These are phyloP conservation scores for Boletus reticulatus DNA, from an alignment of 768 basidiomycete genomes.

Conservation along the genomic window DNA sequence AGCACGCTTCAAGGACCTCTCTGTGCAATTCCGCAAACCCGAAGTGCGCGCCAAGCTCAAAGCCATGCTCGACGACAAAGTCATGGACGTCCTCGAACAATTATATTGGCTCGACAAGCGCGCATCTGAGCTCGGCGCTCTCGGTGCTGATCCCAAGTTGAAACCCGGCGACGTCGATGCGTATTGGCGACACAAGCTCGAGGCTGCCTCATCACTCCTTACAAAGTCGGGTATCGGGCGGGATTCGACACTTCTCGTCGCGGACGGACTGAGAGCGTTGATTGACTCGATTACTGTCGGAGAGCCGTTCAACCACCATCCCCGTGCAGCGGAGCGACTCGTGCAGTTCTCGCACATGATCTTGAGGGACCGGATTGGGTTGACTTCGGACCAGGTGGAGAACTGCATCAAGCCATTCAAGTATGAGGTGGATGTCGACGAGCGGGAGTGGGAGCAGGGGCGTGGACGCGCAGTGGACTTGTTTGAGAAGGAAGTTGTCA, in stretches of 20 bases:
- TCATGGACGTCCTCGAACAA: conserved; percentile 96
- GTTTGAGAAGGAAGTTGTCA: conserved; percentile 77
- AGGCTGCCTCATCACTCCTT: conserved; percentile 87
- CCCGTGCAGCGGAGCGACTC: conserved; percentile 83
- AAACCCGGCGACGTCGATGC: conserved; percentile 77
- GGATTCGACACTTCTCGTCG: conserved; percentile 91
- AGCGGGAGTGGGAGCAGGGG: conserved; percentile 88
- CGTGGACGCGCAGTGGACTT: conserved; percentile 70
- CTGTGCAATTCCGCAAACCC: conserved; percentile 83
- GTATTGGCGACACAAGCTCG: conserved; percentile 96
- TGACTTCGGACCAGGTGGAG: conserved; percentile 98
- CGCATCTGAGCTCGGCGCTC: conserved; percentile 64
- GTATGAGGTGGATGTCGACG: conserved; percentile 95
- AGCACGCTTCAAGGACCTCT: conserved; percentile 82
- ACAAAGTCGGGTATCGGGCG: conserved; percentile 97
- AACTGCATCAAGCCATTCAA: conserved; percentile 99
- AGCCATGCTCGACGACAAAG: conserved; percentile 90
- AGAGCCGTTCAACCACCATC: conserved; percentile 93
- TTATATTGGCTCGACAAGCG: conserved; percentile 96
- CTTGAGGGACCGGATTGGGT: conserved; percentile 85
- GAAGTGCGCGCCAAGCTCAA: conserved; percentile 88
- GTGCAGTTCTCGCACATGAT: conserved; percentile 92
- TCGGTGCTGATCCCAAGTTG: conserved; percentile 69
- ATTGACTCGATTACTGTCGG: conserved; percentile 87
- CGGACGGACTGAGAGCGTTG: conserved; percentile 85